Evolutionary conservation across 176 grass and related monocot genomes (phyloP).

Genomic region (Pharus latifolius): DNA sequence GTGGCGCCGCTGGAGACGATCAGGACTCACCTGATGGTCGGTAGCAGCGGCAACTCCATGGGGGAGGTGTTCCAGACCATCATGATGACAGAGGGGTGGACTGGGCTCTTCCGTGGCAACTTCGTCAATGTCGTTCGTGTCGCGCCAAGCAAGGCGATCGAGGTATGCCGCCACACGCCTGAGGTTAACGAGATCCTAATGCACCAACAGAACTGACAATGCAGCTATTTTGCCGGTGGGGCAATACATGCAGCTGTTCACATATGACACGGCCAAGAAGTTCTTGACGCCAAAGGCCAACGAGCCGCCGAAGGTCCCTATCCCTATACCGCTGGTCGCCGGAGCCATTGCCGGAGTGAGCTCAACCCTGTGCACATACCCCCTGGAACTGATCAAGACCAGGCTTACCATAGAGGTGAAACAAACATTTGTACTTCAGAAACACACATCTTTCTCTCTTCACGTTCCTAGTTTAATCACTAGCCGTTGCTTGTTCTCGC

Average conservation of each 20-base stretch:
- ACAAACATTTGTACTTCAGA: background rate
- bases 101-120: constrained; percentile 84
- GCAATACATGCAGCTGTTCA: constrained; percentile 75
- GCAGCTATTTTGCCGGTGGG: background rate
- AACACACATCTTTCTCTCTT: background rate
- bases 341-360: constrained; percentile 72
- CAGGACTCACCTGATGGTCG: constrained; percentile 84
- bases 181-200: background rate
- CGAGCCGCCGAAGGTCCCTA: constrained; percentile 38
- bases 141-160: constrained; percentile 81
- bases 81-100: constrained; percentile 54
- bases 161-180: constrained; percentile 15
- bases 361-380: constrained; percentile 82
- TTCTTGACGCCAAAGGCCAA: constrained; percentile 40
- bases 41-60: constrained; percentile 44
- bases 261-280: constrained; percentile 73
- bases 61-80: constrained; percentile 54
- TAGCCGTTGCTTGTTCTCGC: background rate
- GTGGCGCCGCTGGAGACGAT: constrained; percentile 92
- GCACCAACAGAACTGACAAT: background rate
- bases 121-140: constrained; percentile 72
- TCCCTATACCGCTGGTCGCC: constrained; percentile 58
- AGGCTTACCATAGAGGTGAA: constrained; percentile 78
- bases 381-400: constrained; percentile 81
- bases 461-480: background rate